Base-by-base conservation (phyloP, 805 yeast species). In the Pichia sporocuriosa region DNA sequence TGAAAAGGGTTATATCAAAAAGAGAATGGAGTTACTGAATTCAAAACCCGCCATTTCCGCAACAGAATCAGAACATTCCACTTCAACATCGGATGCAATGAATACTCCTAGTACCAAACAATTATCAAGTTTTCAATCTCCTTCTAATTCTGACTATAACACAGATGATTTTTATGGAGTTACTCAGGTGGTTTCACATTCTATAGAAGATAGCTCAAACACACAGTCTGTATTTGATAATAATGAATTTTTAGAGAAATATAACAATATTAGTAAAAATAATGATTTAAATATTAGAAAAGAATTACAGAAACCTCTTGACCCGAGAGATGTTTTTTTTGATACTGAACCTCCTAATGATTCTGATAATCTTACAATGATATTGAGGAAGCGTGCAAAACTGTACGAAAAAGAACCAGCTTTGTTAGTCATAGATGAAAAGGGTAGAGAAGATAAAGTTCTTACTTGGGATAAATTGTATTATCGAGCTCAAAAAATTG, bases 381-480 rank as follows among this genome's bases (percentile, higher is more conserved):
- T 87, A 13, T 64, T 93, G 44, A 68, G 89, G 33, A 81, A 78
- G 42, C 67, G 98, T 28, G 94, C 86, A 4, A 67, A 72, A 15
- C 63, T 76, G 4, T 79, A 79, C 47, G 72, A 73, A 15, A 77
- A 76, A 40, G 88, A 84, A 42, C 67, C 70, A 9, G 96, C 97
- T 0, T 69, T 90, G 31, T 62, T 80, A 34, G 73, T 79, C 2
- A 66, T 93, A 12, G 96, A 88, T 56, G 57, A 72, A 3, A 83
- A 76, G 51, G 97, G 96, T 6, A 89, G 86, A 57, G 97, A 89
- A 54, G 67, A 74, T 1, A 69, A 69, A 27, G 65, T 83, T 0
- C 82, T 90, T 12, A 70, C 90, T 1, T 93, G 98, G 98, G 96
- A 86, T 44, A 88, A 86, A 56, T 67, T 93, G 13, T 84, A 86